Conservation (phyloP, 2,329 filamentous ascomycete species). For the Pseudomassariella vexata region DNA sequence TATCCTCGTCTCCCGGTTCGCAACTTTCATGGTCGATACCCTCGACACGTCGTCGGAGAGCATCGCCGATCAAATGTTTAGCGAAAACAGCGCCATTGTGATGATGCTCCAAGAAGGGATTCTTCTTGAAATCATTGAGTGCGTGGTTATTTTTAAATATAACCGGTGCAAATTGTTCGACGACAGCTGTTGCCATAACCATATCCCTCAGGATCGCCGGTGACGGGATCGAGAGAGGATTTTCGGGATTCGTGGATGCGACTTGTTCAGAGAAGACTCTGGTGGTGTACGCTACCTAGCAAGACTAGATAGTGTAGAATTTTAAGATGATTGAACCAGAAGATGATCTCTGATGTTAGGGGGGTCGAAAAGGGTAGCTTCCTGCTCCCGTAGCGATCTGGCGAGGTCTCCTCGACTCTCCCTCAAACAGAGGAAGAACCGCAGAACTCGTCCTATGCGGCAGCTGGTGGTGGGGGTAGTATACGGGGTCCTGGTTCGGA, state of each 20-base stretch:
- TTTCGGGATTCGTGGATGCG: conserved; percentile 14
- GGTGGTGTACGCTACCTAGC: conserved; percentile 7
- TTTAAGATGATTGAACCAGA: too few relatives aligned
- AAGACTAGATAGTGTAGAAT: conserved; percentile 13
- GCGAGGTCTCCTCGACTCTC: conserved; percentile 99
- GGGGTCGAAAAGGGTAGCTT: conserved; percentile 92
- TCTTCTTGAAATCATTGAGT: conserved; percentile 28
- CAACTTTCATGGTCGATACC: conserved; percentile 82
- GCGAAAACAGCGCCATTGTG: conserved; percentile 44
- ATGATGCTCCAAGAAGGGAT: conserved; percentile 31
- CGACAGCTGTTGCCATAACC: conserved; percentile 59
- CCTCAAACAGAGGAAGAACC: conserved; percentile 99
- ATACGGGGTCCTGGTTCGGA: conserved; percentile 43
- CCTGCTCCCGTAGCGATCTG: conserved; percentile 85
- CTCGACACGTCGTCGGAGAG: conserved; percentile 79
- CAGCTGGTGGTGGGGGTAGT: conserved; percentile 73
- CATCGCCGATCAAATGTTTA: conserved; percentile 80
- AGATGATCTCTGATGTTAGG: conserved; percentile 59
- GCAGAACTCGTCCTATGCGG: conserved; percentile 98
- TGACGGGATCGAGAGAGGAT: conserved; percentile 15
- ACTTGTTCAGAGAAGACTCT: conserved; percentile 13
- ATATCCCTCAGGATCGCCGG: conserved; percentile 50
- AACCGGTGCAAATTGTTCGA: conserved; percentile 47
- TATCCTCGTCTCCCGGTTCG: conserved; percentile 89
- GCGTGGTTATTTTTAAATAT: conserved; percentile 40